These are phyloP conservation scores for Hysterangium stoloniferum DNA, from an alignment of 768 basidiomycete genomes.

Conservation along the genomic window DNA sequence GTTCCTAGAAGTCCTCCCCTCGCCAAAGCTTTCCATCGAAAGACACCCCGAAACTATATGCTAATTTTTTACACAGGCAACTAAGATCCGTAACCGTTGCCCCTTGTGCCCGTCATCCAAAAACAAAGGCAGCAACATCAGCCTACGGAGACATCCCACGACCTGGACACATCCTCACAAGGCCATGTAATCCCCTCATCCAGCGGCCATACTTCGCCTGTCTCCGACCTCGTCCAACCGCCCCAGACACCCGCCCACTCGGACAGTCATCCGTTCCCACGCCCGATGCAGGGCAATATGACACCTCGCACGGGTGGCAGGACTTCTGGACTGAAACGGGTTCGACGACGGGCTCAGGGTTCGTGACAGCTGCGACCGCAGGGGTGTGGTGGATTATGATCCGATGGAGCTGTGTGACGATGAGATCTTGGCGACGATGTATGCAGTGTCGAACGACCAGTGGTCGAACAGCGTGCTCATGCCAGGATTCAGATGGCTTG, in stretches of 20 bases:
- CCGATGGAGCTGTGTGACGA: conserved; percentile 10
- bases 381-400: not conserved
- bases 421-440: conserved; percentile 11
- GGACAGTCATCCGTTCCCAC: not conserved
- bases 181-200: not conserved
- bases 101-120: not conserved
- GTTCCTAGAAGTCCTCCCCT: conserved; percentile 63
- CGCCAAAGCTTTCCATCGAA: conserved; percentile 69
- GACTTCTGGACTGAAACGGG: not conserved
- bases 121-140: not conserved
- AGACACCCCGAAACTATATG: conserved; percentile 74
- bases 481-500: no score
- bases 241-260: not conserved
- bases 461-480: conserved; percentile 9
- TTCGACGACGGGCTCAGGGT: not conserved
- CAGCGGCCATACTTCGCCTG: not conserved
- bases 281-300: not conserved
- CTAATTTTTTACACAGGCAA: conserved; percentile 67
- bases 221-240: not conserved
- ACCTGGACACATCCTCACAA: not conserved
- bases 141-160: not conserved
- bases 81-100: conserved; percentile 24
- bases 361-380: not conserved
- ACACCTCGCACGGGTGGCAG: not conserved
- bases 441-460: conserved; percentile 6